Base-by-base conservation (phyloP, 1,284 basidiomycete species). In the Ceratorhiza oryzae-sativae region DNA sequence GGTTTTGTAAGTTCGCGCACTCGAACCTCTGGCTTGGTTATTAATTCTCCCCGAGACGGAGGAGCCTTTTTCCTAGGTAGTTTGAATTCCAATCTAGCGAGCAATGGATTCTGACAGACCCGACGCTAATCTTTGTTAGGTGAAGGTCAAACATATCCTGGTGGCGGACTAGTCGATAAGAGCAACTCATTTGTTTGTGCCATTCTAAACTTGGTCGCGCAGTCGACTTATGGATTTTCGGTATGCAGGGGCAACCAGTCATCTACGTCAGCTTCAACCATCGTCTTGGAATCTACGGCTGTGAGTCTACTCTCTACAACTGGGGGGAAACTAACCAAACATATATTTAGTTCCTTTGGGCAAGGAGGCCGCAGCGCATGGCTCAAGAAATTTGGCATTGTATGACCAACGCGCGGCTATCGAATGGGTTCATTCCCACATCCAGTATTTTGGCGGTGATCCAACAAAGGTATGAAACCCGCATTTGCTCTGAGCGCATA, bases 401-500 rank as follows among this genome's bases (percentile, higher is more conserved):
- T 73, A 75, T 55, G 84, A 86, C 75, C 81, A 84, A 70, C 77
- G 79, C 3, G 76, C 80, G 23, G 82, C 80, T 0, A 77, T 86
- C 8, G 76, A 82, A 72, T 86, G 84, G 84, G 81, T 86, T 0
- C 80, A 82, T 41, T 63, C 80, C 67, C 80, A 85, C 73, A 83
- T 85, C 62, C 75, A 76, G 46, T 76, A 77, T 1, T 85, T 84
- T 71, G 84, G 84, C 1, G 85, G 85, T 27, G 80, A 85, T 75
- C 76, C 77, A 12, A 71, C 73, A 34, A 80, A 81, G 75, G 80
- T 75, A 32, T 68, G 58, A 12, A 46, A 20, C 23, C 6, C 13
- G 13, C 12, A 53, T 20, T 25, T 51, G 12, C 49, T 30, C 12
- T 20, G 9, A 5, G 25, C 15, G 15, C 12, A 10, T 20, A 41